Base-by-base conservation (phyloP, 257 asterid species). In the Leptodermis oblonga region DNA sequence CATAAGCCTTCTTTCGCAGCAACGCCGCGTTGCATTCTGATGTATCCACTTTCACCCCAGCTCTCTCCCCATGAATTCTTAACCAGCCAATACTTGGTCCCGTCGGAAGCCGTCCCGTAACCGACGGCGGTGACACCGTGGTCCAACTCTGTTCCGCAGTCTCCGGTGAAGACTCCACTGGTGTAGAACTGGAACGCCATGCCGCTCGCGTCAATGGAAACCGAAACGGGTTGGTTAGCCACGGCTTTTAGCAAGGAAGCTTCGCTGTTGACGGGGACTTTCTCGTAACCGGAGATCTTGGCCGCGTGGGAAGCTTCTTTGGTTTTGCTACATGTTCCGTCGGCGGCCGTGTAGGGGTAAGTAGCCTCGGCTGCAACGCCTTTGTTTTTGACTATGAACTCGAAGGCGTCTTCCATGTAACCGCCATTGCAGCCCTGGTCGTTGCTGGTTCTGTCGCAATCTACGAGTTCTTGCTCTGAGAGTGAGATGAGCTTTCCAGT, bases 271-370 rank as follows among this genome's bases (percentile, higher is more conserved):
- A 12, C 45, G 2, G 74, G 78, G 11, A 74, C 73, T 41, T 74
- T 68, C 30, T 68, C 73, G 8, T 58, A 73, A 1, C 77, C 73
- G 31, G 42, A 20, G 53, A 73, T 67, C 23, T 41, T 67, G 53
- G 77, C 77, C 0, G 73, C 73, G 20, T 48, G 77, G 11, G 73
- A 59, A 25, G 73, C 58, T 59, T 76, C 80, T 12, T 76, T 62
- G 0, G 59, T 66, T 7, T 67, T 71, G 73, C 73, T 71, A 70
- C 80, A 76, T 1, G 52, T 71, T 15, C 59, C 74, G 18, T 76
- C 77, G 18, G 70, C 80, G n/a, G 70, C 80, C 1, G 46, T 71
- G 73, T 76, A 76, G 48, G 77, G 80, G 11, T 76, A 76, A 17
- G 70, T 67, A 3, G 70, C 60, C 60, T 76, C 80, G 12, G 52